Conservation (phyloP, 2,329 filamentous ascomycete species). For the Diaporthe citrichinensis region DNA sequence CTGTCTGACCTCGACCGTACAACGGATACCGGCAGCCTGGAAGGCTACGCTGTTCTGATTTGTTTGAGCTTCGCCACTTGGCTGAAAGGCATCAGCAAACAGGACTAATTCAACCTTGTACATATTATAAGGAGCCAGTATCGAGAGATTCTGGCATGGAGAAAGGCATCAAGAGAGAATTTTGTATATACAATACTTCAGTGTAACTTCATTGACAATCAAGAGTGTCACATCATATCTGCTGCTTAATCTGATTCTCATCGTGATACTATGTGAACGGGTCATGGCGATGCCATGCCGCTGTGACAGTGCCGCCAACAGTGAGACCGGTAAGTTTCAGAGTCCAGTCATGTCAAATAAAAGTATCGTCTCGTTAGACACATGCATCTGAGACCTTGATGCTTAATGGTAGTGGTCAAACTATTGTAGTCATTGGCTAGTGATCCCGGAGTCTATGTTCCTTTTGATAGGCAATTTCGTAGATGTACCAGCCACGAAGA, state of each 20-base stretch:
- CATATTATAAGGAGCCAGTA: conserved; percentile 27
- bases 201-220: conserved; percentile 28
- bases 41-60: conserved; percentile 12
- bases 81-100: neutral
- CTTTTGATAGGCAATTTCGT: neutral
- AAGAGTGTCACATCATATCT: neutral
- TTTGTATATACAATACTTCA: conserved; percentile 32
- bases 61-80: neutral
- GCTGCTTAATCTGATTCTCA: neutral
- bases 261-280: neutral
- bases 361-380: too few relatives aligned
- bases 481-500: too few relatives aligned
- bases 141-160: conserved; percentile 31
- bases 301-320: neutral
- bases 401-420: neutral
- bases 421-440: neutral
- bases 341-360: neutral
- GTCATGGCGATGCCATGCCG: too few relatives aligned
- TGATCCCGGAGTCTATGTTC: neutral
- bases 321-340: too few relatives aligned
- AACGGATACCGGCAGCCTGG: neutral
- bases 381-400: too few relatives aligned
- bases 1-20: neutral
- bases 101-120: conserved; percentile 34
- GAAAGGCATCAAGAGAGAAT: conserved; percentile 2